Base-by-base conservation (phyloP, 1,139 yeast genomes). In the Pichia sp. region DNA sequence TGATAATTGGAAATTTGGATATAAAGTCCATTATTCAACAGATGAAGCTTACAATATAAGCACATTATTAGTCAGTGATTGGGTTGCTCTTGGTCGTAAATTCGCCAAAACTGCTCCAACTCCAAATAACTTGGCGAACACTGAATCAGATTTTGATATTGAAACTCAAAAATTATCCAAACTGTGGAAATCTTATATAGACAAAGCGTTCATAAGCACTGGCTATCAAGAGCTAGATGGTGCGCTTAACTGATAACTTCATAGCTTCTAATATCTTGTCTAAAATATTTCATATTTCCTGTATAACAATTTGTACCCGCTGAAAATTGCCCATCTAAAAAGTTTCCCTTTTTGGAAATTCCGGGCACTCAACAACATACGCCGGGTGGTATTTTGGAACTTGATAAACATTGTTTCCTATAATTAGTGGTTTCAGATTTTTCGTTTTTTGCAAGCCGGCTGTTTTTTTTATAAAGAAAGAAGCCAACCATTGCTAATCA, bases 1-100 rank as follows among this genome's bases (percentile, higher is more conserved):
- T 7, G 39, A 41, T 8, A 42, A 42, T 14, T 71, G 78, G 40
- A 74, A 68, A 15, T 81, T 84, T 50, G 64, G 57, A 8, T 84
- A 68, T 55, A 76, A 81, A 50, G 63, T 80, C 15, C 91, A 84
- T 54, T 86, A 85, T 53, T 64, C 77, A 3, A 82, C 93, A 0
- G 79, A 78, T 45, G 81, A 78, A 42, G 64, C 67, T 16, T 80
- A 77, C 52, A 60, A 64, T n/a, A 65, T 80, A 76, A 56, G 70
- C n/a, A 61, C 69, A 14, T 64, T 84, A 38, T 61, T 81, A 11
- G 87, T 79, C 3, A 62, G 65, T 15, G 78, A 76, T 50, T 83
- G 84, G 78, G 54, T 83, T 25, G 61, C 68, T 25, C 59, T 76
- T 31, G 87, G 81, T 2, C 66, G 79, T 42, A 63, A 63, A 33